Base-by-base conservation (phyloP, 2,329 filamentous ascomycete genomes). In the Aspergillus tamarii region DNA sequence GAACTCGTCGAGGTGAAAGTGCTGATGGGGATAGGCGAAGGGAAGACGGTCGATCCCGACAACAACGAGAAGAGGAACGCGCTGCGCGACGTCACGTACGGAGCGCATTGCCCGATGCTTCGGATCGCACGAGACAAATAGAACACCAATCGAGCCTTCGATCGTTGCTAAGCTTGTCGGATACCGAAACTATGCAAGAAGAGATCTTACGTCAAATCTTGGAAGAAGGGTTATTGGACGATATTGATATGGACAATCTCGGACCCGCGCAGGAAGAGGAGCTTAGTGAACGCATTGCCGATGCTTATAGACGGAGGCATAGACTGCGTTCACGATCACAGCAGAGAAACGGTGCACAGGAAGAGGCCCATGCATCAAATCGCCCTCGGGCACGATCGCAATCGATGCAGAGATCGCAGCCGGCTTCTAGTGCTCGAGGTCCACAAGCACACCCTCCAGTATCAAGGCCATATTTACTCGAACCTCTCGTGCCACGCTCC, bases 71-170 rank as follows among this genome's bases (percentile, higher is more conserved):
- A 54, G 76, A 77, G 39, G 77, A 73, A 48, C 73, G 71, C 59
- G 68, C 72, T 61, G 66, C 68, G 23, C 72, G 74, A 14, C 73
- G 73, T 60, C 72, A 74, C 9, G 70, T 61, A 60, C 67, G 54
- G 64, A 62, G 39, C 64, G 60, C 67, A 4, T 48, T 64, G 2
- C 69, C 67, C 14, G 68, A 64, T 32, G 72, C 72, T 16, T 66
- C 74, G 57, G 72, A 76, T 21, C 77, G 80, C 56, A 75, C 79
- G 26, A 82, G 91, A 57, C 89, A 89, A 59, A 84, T 97, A 55
- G 93, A 95, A 73, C 94, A 97, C 73, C 94, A 98, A 80, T 90
- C 93, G 0, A 97, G 93, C 63, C 81, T 98, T 67, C 84, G 94
- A 59, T 96, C 92, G 11, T 80, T 98, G 64, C 88, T 98, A 64